Base-by-base conservation (phyloP, 306 rosid genomes). In the Alnus glutinosa region DNA sequence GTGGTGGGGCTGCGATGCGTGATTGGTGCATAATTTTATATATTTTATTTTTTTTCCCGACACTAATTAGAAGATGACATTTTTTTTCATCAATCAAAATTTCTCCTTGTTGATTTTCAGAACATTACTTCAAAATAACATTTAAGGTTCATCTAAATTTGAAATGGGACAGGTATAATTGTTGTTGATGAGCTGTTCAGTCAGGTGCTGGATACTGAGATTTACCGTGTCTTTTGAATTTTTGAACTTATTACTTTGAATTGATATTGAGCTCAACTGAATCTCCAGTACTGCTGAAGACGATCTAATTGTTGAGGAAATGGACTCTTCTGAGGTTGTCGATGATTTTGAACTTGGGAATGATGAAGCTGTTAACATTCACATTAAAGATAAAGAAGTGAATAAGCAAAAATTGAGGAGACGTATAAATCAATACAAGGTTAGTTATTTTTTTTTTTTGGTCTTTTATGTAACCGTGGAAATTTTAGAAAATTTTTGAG, bases 291-390 rank as follows among this genome's bases (percentile, higher is more conserved):
- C 98, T 50, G 85, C 88, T 34, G 98, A 95, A 85, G 98, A 95
- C 80, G 98, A 95, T 64, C 79, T 92, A 19, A 83, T 92, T 3
- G 88, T 92, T 61, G 97, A 92, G 85, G 97, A 86, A 2, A 91
- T 84, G 61, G 97, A 91, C 19, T 57, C 90, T 3, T 92, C 96
- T 12, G 98, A 95, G 80, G 89, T 95, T 72, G 69, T 95, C 1
- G 98, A 95, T 77, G 98, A 92, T 82, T 93, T 95, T 72, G 98
- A 95, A 79, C 86, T 90, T 70, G 94, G 94, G 57, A 88, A 82
- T 64, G 89, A 93, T 36, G 97, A 95, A 80, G 92, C 87, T 84
- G 88, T 91, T 52, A 92, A 90, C 57, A 86, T 92, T 49, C 92
- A 91, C 62, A 91, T 91, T 77, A 91, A 90, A 77, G 97, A 91